Conservation (phyloP, 495 filamentous ascomycete genomes). For the Elasticomyces elasticus region DNA sequence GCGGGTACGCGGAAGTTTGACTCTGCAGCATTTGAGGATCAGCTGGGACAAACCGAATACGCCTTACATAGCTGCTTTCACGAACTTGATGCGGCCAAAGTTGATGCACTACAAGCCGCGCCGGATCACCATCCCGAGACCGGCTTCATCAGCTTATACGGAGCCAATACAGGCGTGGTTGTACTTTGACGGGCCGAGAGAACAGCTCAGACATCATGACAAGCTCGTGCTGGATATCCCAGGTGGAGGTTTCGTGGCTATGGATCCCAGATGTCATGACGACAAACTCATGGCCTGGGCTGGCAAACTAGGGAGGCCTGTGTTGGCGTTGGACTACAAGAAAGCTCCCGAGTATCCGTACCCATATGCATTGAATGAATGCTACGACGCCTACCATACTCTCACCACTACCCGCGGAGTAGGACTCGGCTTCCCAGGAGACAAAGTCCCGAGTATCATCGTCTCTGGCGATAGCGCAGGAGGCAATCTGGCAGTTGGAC, state of each 20-base stretch:
- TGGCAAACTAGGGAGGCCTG: slow-evolving; percentile 67
- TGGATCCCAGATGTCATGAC: slow-evolving; percentile 83
- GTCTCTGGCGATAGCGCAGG: slow-evolving; percentile 89
- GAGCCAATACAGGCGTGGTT: slow-evolving; percentile 81
- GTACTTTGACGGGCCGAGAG: slow-evolving; percentile 83
- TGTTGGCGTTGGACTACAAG: slow-evolving; percentile 85
- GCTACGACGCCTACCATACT: slow-evolving; percentile 84
- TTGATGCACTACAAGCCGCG: slow-evolving; percentile 60
- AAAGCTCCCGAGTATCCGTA: slow-evolving; percentile 94
- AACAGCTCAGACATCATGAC: slow-evolving; percentile 62
- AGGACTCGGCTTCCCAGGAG: slow-evolving; percentile 75
- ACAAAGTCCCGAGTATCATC: slow-evolving; percentile 58
- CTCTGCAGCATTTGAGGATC: slow-evolving; percentile 81
- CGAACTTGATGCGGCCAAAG: slow-evolving; percentile 62
- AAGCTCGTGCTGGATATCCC: slow-evolving; percentile 84
- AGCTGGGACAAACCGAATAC: slow-evolving; percentile 92
- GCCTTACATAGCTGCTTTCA: slow-evolving; percentile 65
- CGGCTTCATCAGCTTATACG: slow-evolving; percentile 63
- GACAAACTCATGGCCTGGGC: slow-evolving; percentile 90
- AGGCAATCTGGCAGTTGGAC: slow-evolving; percentile 75
- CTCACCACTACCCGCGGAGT: slow-evolving; percentile 66
- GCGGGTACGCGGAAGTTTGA: slow-evolving; percentile 73
- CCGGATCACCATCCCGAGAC: slow-evolving; percentile 72
- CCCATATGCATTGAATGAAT: slow-evolving; percentile 90
- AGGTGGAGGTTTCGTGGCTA: slow-evolving; percentile 90